Evolutionary conservation across 495 filamentous ascomycete genomes (phyloP), one percentile per base, ranked within the genome.

Genomic region (Neurospora sp.): DNA sequence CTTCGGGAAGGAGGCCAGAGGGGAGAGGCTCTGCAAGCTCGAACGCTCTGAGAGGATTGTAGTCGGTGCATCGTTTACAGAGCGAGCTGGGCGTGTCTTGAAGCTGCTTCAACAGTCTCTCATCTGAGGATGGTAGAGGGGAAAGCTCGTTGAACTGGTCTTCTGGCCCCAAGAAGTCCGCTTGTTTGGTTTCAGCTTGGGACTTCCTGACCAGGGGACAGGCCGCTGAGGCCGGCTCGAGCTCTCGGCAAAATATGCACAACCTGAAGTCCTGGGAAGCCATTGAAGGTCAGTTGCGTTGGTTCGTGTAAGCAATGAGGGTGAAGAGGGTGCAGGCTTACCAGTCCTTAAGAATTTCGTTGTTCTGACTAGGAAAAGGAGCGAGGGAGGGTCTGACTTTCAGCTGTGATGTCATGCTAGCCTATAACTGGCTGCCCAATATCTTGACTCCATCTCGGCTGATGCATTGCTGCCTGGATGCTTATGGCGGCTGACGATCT

Each of bases 211-310:
- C 1, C 14, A 53, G 5, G 14, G 70, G 65, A 40, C 74, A 75
- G 2, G 65, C 0, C 6, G 7, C 1, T 8, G 69, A 69, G 40
- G 35, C 12, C 1, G 68, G 65, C 45, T 70, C 71, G 4, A 73
- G 35, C 59, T 17, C 1, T 3, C 74, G 74, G 22, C 74, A 75
- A 59, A 75, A 75, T 20, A 73, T 68, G 41, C 74, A 75, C 6
- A 75, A 10, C 16, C 59, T 75, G 68, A 1, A 61, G 53, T 61
- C 53, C 0, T 0, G 9, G 6, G 27, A 35, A 31, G 22, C 22
- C 53, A 61, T 61, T 61, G 12, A 8, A 8, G 12, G 22, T 61
- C 1, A 17, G 22, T 59, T 0, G 20, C 1, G 22, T 16, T 31
- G 10, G 1, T 0, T 31, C 3, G 53, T 3, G 10, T 6, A 6